Evolutionary conservation across 352 stramenopile species (phyloP).

Genomic region (Pythium dissimile): DNA sequence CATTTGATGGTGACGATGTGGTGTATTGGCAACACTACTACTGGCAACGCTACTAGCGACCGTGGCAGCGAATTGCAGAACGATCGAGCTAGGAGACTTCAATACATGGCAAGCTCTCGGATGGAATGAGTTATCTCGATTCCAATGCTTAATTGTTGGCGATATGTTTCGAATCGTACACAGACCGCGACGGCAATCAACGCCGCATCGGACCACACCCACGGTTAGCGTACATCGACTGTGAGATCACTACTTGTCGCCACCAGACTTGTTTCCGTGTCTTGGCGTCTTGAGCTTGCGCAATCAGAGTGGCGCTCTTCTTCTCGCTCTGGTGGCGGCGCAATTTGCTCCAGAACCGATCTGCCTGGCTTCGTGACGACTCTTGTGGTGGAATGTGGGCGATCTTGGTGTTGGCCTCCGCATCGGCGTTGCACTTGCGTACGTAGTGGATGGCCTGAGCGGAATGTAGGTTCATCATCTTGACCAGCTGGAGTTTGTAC

Average conservation of each 20-base stretch:
- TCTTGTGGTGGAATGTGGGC: too few relatives aligned
- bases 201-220: background rate
- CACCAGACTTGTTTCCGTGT: background rate
- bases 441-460: conserved; percentile 4
- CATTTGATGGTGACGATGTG: too few relatives aligned
- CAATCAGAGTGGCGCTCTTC: background rate
- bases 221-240: background rate
- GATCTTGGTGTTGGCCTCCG: background rate
- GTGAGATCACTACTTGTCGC: conserved; percentile 9
- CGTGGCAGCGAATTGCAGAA: too few relatives aligned
- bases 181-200: too few relatives aligned
- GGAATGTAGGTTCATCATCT: conserved; percentile 6
- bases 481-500: too few relatives aligned
- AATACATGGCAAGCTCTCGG: too few relatives aligned
- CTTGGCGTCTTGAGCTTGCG: background rate
- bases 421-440: conserved; percentile 5
- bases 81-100: too few relatives aligned
- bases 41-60: too few relatives aligned
- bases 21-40: too few relatives aligned
- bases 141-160: too few relatives aligned
- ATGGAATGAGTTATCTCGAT: too few relatives aligned
- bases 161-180: too few relatives aligned
- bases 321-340: background rate
- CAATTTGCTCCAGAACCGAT: background rate
- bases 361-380: background rate